Evolutionary conservation across 2,329 filamentous ascomycete species (phyloP).

Genomic region (Talaromyces sp.): DNA sequence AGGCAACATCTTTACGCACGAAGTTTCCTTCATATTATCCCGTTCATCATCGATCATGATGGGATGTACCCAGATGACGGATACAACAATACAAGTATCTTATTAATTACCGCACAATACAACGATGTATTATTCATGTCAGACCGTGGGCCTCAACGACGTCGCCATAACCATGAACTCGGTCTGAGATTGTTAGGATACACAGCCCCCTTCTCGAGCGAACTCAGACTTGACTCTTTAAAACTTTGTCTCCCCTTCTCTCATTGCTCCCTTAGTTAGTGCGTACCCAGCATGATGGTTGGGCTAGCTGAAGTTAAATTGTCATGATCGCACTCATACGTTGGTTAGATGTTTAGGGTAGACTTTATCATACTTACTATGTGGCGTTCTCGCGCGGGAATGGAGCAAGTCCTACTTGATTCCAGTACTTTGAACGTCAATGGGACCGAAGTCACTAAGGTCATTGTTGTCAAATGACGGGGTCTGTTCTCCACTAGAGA

Average conservation of each 20-base stretch:
- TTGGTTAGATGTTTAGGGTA: neutral
- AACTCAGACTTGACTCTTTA: neutral
- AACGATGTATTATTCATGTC: neutral
- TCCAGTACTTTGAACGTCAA: neutral
- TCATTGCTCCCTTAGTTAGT: neutral
- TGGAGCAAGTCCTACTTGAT: neutral
- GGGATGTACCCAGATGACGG: neutral
- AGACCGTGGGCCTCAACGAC: neutral
- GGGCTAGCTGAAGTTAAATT: slow-evolving; percentile 7
- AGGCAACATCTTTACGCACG: neutral
- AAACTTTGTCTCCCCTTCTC: neutral
- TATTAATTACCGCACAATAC: neutral
- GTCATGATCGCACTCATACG: neutral
- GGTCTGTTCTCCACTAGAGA: neutral
- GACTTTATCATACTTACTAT: neutral
- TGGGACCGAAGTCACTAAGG: neutral
- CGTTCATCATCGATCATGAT: too few relatives aligned
- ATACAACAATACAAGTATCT: neutral
- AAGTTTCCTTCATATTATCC: too few relatives aligned
- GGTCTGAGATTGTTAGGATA: neutral
- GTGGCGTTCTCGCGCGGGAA: neutral
- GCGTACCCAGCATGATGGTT: neutral
- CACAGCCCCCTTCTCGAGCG: neutral
- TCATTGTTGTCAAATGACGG: neutral
- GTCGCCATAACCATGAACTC: neutral